Evolutionary conservation across 2,329 filamentous ascomycete genomes (phyloP).

Genomic region (Stachybotrys chlorohalonatus): DNA sequence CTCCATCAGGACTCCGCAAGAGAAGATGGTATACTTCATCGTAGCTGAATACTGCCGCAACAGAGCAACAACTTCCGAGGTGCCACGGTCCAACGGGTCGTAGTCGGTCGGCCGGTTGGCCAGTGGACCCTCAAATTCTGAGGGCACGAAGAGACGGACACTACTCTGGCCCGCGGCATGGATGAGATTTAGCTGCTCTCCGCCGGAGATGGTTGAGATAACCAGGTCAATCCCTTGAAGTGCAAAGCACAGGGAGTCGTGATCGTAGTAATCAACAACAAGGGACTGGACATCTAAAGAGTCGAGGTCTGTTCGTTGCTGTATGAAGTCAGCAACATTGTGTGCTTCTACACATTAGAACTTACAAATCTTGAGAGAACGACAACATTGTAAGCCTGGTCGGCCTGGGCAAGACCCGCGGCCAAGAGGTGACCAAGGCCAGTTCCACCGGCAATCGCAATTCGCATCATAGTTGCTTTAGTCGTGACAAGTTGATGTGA

Average conservation of each 20-base stretch:
- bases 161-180: conserved; percentile 56
- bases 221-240: conserved; percentile 66
- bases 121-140: conserved; percentile 64
- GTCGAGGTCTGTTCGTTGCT: conserved; percentile 47
- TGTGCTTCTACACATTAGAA: conserved; percentile 1
- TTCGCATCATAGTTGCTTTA: conserved; percentile 33
- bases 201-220: conserved; percentile 63
- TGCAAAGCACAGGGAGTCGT: conserved; percentile 50
- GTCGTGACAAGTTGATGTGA: neutral
- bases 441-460: conserved; percentile 37
- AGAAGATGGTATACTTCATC: conserved; percentile 62
- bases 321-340: conserved; percentile 8
- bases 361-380: conserved; percentile 52
- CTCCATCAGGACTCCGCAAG: conserved; percentile 69
- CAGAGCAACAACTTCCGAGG: conserved; percentile 44
- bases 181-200: conserved; percentile 61
- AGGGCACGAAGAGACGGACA: conserved; percentile 63
- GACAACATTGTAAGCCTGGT: conserved; percentile 57
- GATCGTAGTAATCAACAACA: conserved; percentile 56
- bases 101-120: conserved; percentile 37
- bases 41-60: conserved; percentile 44
- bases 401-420: conserved; percentile 45
- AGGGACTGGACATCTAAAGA: conserved; percentile 55
- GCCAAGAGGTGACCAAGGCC: conserved; percentile 35
- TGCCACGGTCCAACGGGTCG: conserved; percentile 54